phyloP scores from a whole-genome alignment of 805 yeast species.

The Lipomyces lipofer region DNA sequence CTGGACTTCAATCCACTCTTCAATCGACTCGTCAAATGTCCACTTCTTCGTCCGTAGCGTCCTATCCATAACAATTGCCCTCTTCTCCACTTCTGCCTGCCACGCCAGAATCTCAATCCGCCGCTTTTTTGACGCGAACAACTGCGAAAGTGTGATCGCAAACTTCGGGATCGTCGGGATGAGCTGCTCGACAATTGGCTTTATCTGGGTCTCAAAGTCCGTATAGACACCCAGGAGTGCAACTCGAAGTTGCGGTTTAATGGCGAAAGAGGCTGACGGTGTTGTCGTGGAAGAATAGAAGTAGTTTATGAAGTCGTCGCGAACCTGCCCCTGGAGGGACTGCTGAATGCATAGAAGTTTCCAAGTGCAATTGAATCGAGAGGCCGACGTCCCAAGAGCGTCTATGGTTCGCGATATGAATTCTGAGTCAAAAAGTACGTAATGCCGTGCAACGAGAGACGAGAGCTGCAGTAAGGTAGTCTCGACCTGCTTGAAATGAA shows the following conservation, averaged over 20 bases:
- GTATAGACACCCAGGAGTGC: constrained; percentile 6
- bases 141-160: constrained; percentile 6
- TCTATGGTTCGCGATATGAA: constrained; percentile 1
- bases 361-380: constrained; percentile 14
- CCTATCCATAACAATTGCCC: constrained; percentile 12
- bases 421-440: constrained; percentile 1
- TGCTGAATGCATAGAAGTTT: constrained; percentile 14
- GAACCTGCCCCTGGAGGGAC: not conserved
- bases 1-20: constrained; percentile 23
- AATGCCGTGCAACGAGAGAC: not conserved
- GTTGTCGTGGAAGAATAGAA: constrained; percentile 4
- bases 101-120: not conserved
- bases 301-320: constrained; percentile 5
- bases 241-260: not conserved
- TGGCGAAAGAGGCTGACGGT: not conserved
- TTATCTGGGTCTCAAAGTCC: constrained; percentile 2
- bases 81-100: constrained; percentile 14
- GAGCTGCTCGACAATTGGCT: constrained; percentile 8
- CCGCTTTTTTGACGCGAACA: not conserved
- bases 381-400: constrained; percentile 2
- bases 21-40: constrained; percentile 20
- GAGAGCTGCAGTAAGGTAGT: not conserved
- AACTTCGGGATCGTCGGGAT: constrained; percentile 12
- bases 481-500: not conserved
- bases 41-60: constrained; percentile 12